These are phyloP conservation scores for Acanthamoeba lenticulata DNA, from an alignment of 208 protist genomes.

Conservation along the genomic window DNA sequence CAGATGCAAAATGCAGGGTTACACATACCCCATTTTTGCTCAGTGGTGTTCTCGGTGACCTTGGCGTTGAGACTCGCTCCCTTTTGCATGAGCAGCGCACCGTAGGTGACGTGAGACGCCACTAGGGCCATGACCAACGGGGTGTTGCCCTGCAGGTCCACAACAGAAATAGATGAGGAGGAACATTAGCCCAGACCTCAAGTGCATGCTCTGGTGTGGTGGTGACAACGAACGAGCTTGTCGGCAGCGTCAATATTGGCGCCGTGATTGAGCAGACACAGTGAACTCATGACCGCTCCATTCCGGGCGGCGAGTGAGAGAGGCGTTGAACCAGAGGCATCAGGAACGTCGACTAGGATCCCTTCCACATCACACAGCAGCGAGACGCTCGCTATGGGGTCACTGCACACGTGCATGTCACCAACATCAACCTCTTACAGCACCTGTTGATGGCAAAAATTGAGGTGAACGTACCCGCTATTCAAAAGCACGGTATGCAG, in stretches of 20 bases:
- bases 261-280: background rate
- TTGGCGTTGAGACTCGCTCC: background rate
- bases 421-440: too few species aligned
- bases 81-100: slow-evolving; percentile 7
- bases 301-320: background rate
- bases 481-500: background rate
- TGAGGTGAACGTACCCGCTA: too few species aligned
- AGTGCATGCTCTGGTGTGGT: background rate
- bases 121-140: background rate
- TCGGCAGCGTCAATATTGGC: slow-evolving; percentile 13
- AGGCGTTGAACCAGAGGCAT: background rate
- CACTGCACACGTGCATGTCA: too few species aligned
- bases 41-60: background rate
- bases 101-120: background rate
- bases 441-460: too few species aligned
- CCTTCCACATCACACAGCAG: slow-evolving; percentile 26
- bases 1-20: background rate
- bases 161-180: background rate
- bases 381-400: background rate
- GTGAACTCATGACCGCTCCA: background rate
- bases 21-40: background rate
- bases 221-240: background rate
- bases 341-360: background rate
- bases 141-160: background rate
- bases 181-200: too few species aligned